A percentile compares a stretch with the other conserved stretches of the same genome.
Evolutionary conservation across 345 rosid genomes (phyloP).

Genomic region (Sisymbrium altissimum): DNA sequence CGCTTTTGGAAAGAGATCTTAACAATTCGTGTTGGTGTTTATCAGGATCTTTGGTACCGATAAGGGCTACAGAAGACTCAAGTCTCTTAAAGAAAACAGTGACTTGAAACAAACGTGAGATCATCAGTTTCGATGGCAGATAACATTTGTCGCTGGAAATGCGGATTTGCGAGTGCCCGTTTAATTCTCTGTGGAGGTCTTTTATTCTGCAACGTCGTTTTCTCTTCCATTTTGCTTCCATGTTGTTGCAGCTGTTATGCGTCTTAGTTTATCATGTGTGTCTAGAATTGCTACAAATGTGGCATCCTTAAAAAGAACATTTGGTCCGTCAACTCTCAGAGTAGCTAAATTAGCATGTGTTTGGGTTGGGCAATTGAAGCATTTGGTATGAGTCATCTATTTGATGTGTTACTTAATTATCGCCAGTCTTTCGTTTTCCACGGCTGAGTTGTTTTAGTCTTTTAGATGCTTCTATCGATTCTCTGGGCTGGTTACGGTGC

Average conservation of each 20-base stretch:
- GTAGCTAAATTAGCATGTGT: slow-evolving; percentile 2
- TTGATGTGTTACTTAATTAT: not conserved
- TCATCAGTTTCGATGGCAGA: not conserved
- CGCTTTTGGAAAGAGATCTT: not conserved
- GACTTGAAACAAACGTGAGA: slow-evolving; percentile 31
- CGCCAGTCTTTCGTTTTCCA: not conserved
- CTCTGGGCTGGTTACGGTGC: not conserved
- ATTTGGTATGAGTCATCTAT: not conserved
- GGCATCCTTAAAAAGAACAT: slow-evolving; percentile 8
- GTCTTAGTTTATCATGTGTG: slow-evolving; percentile 15
- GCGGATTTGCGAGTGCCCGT: not conserved
- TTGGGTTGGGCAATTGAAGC: slow-evolving; percentile 15
- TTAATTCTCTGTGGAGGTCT: slow-evolving; percentile 8
- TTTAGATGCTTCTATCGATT: not conserved
- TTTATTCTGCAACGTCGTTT: slow-evolving; percentile 10
- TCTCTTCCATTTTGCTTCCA: not conserved
- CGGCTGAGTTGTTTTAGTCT: no score
- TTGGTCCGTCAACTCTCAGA: slow-evolving; percentile 8
- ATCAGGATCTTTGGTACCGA: slow-evolving; percentile 94
- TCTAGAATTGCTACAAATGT: slow-evolving; percentile 23
- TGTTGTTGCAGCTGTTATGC: slow-evolving; percentile 8
- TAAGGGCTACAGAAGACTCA: slow-evolving; percentile 85
- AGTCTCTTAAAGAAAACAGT: slow-evolving; percentile 48
- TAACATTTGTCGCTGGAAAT: slow-evolving; percentile 14
- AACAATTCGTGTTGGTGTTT: not conserved